phyloP scores from a whole-genome alignment of 768 basidiomycete genomes.

The Hemileccinum rubropunctum region DNA sequence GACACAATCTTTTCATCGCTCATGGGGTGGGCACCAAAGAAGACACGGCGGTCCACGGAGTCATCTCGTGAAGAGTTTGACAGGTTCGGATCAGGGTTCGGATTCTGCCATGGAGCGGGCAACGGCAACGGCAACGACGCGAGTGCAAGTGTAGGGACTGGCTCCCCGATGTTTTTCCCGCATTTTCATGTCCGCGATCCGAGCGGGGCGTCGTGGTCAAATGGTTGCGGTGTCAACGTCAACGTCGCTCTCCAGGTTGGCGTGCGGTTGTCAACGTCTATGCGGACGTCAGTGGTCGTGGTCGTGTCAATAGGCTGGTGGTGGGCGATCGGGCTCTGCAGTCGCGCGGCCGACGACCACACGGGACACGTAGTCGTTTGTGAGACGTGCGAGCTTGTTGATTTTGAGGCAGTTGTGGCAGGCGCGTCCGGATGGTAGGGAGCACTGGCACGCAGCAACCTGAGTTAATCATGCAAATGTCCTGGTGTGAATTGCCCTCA shows the following conservation, averaged over 20 bases:
- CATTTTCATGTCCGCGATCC: slow-evolving; percentile 4
- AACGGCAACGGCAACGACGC: no score
- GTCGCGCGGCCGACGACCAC: slow-evolving; percentile 18
- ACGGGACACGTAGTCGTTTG: slow-evolving; percentile 11
- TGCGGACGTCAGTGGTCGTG: no score
- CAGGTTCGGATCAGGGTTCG: background rate
- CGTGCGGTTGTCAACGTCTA: no score
- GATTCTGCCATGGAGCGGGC: background rate
- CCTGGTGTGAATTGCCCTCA: no score
- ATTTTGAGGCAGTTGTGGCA: slow-evolving; percentile 23
- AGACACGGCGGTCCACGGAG: slow-evolving; percentile 20
- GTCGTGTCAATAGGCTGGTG: no score
- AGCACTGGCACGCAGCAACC: no score
- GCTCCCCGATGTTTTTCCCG: slow-evolving; percentile 15
- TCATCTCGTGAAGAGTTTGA: slow-evolving; percentile 28
- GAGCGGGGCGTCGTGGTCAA: background rate
- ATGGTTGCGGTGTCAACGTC: no score
- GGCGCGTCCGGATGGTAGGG: no score
- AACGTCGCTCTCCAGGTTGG: no score
- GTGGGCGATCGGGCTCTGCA: slow-evolving; percentile 22
- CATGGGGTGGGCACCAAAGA: background rate
- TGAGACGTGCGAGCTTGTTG: slow-evolving; percentile 28
- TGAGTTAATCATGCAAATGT: no score
- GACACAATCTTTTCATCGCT: slow-evolving; percentile 18
- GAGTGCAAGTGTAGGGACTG: background rate